A percentile compares a stretch with the other conserved stretches of the same genome.
These are phyloP conservation scores for Diplotaxis tenuifolia DNA, from an alignment of 345 rosid species.

Conservation along the genomic window DNA sequence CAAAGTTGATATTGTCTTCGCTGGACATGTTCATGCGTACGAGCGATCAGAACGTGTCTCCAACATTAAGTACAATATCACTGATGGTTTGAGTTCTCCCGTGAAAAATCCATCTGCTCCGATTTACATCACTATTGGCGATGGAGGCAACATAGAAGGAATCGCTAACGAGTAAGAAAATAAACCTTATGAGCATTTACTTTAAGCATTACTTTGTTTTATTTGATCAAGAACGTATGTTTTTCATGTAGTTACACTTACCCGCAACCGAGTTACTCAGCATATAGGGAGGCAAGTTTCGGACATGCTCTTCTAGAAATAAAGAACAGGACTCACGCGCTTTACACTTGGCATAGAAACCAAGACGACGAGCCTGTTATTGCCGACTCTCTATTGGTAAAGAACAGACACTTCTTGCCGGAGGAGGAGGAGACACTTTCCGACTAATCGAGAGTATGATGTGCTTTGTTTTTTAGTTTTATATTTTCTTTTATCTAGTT, in stretches of 20 bases:
- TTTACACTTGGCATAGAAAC: constrained; percentile 50
- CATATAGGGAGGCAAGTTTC: constrained; percentile 57
- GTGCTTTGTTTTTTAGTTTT: too few species aligned
- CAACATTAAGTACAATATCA: constrained; percentile 48
- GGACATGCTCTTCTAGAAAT: constrained; percentile 56
- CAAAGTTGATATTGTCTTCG: constrained; percentile 50
- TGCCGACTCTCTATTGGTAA: too few species aligned
- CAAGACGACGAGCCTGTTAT: too few species aligned
- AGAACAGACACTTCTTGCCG: too few species aligned
- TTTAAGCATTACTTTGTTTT: too few species aligned
- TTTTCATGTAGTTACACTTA: constrained; percentile 34
- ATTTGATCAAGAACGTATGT: not conserved
- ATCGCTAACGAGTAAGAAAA: constrained; percentile 44
- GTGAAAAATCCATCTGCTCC: constrained; percentile 52
- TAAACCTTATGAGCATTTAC: too few species aligned
- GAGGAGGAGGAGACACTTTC: too few species aligned
- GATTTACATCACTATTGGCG: constrained; percentile 60
- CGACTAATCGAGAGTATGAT: too few species aligned
- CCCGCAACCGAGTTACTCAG: constrained; percentile 59
- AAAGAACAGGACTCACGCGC: constrained; percentile 50
- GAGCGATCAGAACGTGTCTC: constrained; percentile 55
- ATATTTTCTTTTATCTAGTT: too few species aligned
- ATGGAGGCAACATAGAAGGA: constrained; percentile 82
- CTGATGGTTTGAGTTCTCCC: constrained; percentile 49
- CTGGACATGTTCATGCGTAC: constrained; percentile 56